Evolutionary conservation across 345 rosid genomes (phyloP), one percentile per base, ranked within the genome.

Genomic region (Populus deltoides): DNA sequence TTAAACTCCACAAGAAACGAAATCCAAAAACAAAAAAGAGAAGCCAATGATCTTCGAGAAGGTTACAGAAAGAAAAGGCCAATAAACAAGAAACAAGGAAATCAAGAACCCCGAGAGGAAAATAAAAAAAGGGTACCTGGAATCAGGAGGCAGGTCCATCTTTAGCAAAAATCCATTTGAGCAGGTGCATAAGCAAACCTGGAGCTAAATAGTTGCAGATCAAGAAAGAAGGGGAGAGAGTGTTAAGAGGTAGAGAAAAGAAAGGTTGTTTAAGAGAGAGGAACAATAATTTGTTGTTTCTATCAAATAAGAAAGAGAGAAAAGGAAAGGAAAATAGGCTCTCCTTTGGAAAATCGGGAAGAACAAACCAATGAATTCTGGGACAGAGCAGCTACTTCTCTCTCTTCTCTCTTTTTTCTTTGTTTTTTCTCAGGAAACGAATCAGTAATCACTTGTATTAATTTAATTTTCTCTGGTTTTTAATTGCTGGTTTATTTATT

Each of bases 201-300:
- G 45, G 16, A 71, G 83, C 71, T 70, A 69, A 35, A 47, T 77
- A 62, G 72, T 80, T 81, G 83, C 79, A 86, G 89, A 89, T 88
- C 92, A 88, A 81, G 82, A 81, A 77, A 67, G 53, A 70, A 29
- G 38, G 17, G 31, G 24, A 29, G 29, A 33, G 29, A 51, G 13
- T n/a, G 8, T 25, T 10, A 43, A 29, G 63, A 39, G 73, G 59
- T 79, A 73, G 73, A 76, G 83, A 81, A 35, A 77, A 8, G n/a
- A 41, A 13, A 39, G 67, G 24, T 53, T 57, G 59, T 71, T 77
- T 75, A 45, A 45, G 75, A 45, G 51, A 45, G 51, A 53, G 33
- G 33, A 71, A 62, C 61, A 17, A 31, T n/a, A 38, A n/a, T 24
- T 49, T 45, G 39, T 59, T 7, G 61, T n/a, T 49, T 9, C 15